A percentile compares a stretch with the other conserved stretches of the same genome.
phyloP scores from a whole-genome alignment of 176 grass and related monocot genomes.

The Echinochloa phyllopogon region DNA sequence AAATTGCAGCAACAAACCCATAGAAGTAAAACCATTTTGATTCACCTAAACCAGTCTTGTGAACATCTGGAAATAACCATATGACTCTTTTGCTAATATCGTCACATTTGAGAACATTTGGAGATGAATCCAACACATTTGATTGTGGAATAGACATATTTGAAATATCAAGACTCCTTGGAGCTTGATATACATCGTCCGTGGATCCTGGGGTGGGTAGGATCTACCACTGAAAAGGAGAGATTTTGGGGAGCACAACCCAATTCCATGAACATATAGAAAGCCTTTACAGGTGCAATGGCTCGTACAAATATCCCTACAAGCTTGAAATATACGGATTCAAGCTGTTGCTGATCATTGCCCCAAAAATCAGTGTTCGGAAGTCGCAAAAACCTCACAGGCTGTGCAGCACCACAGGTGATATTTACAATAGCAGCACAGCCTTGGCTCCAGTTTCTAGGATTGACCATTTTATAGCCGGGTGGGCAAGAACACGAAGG shows the following conservation, averaged over 20 bases:
- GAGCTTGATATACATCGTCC: conserved; percentile 1
- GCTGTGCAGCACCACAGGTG: background rate
- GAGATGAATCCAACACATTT: background rate
- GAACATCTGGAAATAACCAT: background rate
- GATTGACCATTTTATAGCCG: background rate
- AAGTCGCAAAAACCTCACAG: background rate
- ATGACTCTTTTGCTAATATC: background rate
- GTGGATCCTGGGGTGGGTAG: background rate
- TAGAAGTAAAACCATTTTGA: background rate
- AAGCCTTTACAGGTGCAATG: conserved; percentile 25
- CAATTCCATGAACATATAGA: conserved; percentile 1
- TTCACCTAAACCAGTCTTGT: background rate
- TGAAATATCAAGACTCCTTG: conserved; percentile 3
- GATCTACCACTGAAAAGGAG: conserved; percentile 40
- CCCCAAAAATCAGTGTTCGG: background rate
- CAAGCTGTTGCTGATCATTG: background rate
- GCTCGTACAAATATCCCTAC: background rate
- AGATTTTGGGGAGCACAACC: conserved; percentile 19
- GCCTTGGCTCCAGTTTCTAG: background rate
- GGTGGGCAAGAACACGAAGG: background rate
- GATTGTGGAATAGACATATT: background rate
- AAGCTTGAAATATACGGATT: background rate
- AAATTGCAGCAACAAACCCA: too few relatives aligned
- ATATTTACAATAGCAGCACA: background rate
- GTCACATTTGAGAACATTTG: background rate